phyloP scores from a whole-genome alignment of 345 rosid genomes.

The Citrus inodora region DNA sequence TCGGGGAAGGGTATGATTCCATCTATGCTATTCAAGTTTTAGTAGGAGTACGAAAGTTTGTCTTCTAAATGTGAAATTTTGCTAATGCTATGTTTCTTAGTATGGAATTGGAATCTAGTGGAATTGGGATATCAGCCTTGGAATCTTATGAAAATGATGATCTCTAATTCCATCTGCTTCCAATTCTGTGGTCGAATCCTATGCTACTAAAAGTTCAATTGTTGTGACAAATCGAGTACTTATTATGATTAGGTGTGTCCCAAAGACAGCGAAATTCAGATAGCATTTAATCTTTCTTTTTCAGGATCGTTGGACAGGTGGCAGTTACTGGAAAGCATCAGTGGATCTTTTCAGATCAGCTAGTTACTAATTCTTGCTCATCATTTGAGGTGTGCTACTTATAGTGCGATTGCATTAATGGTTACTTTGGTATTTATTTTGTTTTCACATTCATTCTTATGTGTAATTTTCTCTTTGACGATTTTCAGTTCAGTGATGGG shows the following conservation, averaged over 20 bases:
- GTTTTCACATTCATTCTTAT: background rate
- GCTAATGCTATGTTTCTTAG: background rate
- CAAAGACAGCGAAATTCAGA: background rate
- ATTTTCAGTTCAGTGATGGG: slow-evolving; percentile 61
- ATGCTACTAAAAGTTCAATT: background rate
- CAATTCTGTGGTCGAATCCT: background rate
- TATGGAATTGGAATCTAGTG: background rate
- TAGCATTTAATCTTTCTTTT: slow-evolving; percentile 18
- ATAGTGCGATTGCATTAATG: background rate
- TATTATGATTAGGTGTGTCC: background rate
- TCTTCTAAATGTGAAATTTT: background rate
- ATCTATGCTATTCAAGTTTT: background rate
- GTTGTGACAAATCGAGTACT: background rate
- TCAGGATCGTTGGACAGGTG: slow-evolving; percentile 85
- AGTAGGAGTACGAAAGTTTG: background rate
- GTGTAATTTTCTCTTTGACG: slow-evolving; percentile 4
- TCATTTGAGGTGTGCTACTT: slow-evolving; percentile 54
- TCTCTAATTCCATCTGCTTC: background rate
- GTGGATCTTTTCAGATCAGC: slow-evolving; percentile 66
- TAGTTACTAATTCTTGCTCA: slow-evolving; percentile 37
- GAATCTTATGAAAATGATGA: background rate
- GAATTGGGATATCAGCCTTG: background rate
- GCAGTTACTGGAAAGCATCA: slow-evolving; percentile 72
- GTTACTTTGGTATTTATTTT: background rate
- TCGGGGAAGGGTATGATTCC: slow-evolving; percentile 82